Evolutionary conservation across 2,329 filamentous ascomycete genomes (phyloP).

Genomic region (Nigrograna mackinnonii): DNA sequence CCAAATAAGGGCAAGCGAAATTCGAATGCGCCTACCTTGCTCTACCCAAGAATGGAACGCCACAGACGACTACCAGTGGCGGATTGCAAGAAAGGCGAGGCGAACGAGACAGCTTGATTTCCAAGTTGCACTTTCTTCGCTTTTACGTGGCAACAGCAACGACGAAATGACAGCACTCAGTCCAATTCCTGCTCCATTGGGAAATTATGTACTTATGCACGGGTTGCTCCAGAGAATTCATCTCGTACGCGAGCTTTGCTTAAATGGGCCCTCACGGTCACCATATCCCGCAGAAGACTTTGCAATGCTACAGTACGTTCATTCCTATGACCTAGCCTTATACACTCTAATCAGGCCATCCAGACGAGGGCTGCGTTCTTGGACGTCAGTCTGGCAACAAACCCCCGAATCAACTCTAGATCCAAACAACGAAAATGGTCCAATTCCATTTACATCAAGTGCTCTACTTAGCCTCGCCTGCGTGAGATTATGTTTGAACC

Average conservation of each 20-base stretch:
- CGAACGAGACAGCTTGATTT: slow-evolving; percentile 29
- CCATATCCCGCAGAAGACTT: slow-evolving; percentile 22
- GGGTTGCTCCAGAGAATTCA: slow-evolving; percentile 33
- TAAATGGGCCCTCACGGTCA: slow-evolving; percentile 18
- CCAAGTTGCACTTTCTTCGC: slow-evolving; percentile 26
- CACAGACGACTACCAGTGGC: slow-evolving; percentile 27
- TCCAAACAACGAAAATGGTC: slow-evolving; percentile 39
- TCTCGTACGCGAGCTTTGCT: slow-evolving; percentile 28
- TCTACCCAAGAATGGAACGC: slow-evolving; percentile 30
- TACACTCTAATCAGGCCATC: not conserved
- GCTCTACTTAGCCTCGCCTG: slow-evolving; percentile 52
- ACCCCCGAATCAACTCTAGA: slow-evolving; percentile 40
- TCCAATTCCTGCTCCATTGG: slow-evolving; percentile 32
- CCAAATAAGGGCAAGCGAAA: slow-evolving; percentile 29
- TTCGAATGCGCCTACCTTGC: slow-evolving; percentile 29
- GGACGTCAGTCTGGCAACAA: slow-evolving; percentile 39
- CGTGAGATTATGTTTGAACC: slow-evolving; percentile 50
- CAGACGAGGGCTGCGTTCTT: slow-evolving; percentile 32
- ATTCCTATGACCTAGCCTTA: too few species aligned
- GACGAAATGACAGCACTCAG: slow-evolving; percentile 20
- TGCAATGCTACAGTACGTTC: slow-evolving; percentile 18
- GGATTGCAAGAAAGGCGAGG: slow-evolving; percentile 21
- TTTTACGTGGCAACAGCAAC: slow-evolving; percentile 20
- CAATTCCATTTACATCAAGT: slow-evolving; percentile 48
- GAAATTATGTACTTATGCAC: slow-evolving; percentile 34